Percentiles rank a stretch among this genome's conserved stretches.
Conservation (phyloP, 164 flowering plant species). For the Cinnamomum chago region DNA sequence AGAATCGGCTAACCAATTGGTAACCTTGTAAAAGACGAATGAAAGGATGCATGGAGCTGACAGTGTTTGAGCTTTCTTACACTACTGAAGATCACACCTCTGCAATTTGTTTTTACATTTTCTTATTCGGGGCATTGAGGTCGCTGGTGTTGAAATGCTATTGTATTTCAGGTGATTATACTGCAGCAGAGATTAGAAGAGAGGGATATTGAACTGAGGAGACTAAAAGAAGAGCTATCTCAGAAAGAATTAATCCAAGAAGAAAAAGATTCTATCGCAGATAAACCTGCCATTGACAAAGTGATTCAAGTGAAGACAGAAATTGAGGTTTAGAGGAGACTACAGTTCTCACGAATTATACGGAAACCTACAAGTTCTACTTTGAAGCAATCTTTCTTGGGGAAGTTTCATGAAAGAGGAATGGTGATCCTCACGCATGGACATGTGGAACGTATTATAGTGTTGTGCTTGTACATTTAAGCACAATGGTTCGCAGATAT, state of each 20-base stretch:
- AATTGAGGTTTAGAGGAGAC: conserved; percentile 6
- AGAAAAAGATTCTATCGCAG: conserved; percentile 12
- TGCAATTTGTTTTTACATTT: not conserved
- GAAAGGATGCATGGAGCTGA: too few species aligned
- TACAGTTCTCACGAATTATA: too few species aligned
- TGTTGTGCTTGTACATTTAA: too few species aligned
- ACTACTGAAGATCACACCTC: not conserved
- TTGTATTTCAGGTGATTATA: conserved; percentile 48
- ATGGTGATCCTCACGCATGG: too few species aligned
- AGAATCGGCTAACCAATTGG: too few species aligned
- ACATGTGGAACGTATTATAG: too few species aligned
- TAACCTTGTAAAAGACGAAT: too few species aligned
- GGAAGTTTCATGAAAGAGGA: too few species aligned
- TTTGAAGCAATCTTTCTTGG: too few species aligned
- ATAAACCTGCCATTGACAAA: not conserved
- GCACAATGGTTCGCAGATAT: too few species aligned
- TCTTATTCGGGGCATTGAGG: not conserved
- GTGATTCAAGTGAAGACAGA: conserved; percentile 4
- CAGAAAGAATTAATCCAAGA: conserved; percentile 30
- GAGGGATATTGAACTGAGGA: conserved; percentile 51
- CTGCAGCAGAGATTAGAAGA: conserved; percentile 68
- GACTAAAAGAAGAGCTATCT: conserved; percentile 45
- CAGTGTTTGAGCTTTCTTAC: too few species aligned
- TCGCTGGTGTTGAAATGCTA: not conserved
- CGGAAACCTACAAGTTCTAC: too few species aligned